A percentile compares a stretch with the other conserved stretches of the same genome.
Evolutionary conservation across 75 land plant species (phyloP).

Genomic region (Cupressus sempervirens): DNA sequence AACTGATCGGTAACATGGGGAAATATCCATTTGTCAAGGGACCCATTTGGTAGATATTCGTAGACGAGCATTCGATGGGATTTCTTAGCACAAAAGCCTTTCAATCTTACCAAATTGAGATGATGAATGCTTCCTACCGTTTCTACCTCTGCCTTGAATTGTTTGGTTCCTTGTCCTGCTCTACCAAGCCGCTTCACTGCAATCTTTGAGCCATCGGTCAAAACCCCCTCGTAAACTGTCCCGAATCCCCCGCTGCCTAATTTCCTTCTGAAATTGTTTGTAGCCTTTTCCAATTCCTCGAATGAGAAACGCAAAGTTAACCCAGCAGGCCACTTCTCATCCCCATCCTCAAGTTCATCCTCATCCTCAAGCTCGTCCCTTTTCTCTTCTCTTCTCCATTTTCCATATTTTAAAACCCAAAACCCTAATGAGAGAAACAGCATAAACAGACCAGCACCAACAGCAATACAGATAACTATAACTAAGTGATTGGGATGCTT

Average conservation of each 20-base stretch:
- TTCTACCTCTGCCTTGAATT: constrained; percentile 38
- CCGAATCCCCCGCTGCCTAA: constrained; percentile 38
- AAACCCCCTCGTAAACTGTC: background rate
- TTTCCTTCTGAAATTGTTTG: background rate
- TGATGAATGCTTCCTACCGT: constrained; percentile 47
- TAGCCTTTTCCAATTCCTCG: background rate
- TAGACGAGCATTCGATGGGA: background rate
- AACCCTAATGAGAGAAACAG: background rate
- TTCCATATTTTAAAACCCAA: background rate
- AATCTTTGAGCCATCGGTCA: background rate
- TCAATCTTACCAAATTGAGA: constrained; percentile 18
- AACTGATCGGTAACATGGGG: too few relatives aligned
- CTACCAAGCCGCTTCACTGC: background rate
- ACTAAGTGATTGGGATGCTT: background rate
- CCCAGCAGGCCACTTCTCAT: background rate
- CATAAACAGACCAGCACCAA: background rate
- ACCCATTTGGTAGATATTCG: background rate
- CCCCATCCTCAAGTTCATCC: background rate
- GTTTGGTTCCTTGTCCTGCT: constrained; percentile 16
- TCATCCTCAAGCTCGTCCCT: background rate
- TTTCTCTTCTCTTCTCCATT: background rate
- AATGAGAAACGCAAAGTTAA: background rate
- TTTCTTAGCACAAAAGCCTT: background rate
- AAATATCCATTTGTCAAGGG: constrained; percentile 14
- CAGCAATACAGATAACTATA: background rate